These are phyloP conservation scores for Pichia cephalocereana DNA, from an alignment of 805 yeast genomes.

Conservation along the genomic window DNA sequence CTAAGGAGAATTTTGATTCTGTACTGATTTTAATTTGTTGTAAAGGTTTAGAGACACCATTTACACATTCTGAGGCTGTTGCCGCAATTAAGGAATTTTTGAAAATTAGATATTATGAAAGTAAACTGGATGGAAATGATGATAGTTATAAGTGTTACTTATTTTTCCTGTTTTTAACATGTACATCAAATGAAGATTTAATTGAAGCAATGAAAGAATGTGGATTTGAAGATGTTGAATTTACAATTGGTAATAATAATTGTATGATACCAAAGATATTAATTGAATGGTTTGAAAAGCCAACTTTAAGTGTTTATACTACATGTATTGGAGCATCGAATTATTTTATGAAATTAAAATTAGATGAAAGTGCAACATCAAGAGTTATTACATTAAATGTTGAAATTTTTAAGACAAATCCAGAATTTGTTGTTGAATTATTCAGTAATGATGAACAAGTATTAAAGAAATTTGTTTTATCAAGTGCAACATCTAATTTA, in stretches of 20 bases:
- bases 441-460: conserved; percentile 13
- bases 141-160: conserved; percentile 22
- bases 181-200: conserved; percentile 30
- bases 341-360: conserved; percentile 16
- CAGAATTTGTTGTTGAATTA: conserved; percentile 13
- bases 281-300: conserved; percentile 4
- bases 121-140: neutral
- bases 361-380: conserved; percentile 16
- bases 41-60: conserved; percentile 53
- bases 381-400: conserved; percentile 18
- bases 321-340: conserved; percentile 10
- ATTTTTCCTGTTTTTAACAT: conserved; percentile 24
- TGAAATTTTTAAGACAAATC: conserved; percentile 7
- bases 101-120: conserved; percentile 33
- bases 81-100: conserved; percentile 36
- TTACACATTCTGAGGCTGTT: conserved; percentile 41
- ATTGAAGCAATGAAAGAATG: conserved; percentile 23
- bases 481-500: conserved; percentile 16
- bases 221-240: conserved; percentile 26
- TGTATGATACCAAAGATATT: conserved; percentile 30
- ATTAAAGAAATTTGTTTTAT: conserved; percentile 17
- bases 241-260: conserved; percentile 24
- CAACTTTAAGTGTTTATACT: conserved; percentile 13
- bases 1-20: conserved; percentile 40
- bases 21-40: conserved; percentile 38